These are phyloP conservation scores for Cladosporium halotolerans DNA, from an alignment of 2,329 filamentous ascomycete genomes.

Conservation along the genomic window DNA sequence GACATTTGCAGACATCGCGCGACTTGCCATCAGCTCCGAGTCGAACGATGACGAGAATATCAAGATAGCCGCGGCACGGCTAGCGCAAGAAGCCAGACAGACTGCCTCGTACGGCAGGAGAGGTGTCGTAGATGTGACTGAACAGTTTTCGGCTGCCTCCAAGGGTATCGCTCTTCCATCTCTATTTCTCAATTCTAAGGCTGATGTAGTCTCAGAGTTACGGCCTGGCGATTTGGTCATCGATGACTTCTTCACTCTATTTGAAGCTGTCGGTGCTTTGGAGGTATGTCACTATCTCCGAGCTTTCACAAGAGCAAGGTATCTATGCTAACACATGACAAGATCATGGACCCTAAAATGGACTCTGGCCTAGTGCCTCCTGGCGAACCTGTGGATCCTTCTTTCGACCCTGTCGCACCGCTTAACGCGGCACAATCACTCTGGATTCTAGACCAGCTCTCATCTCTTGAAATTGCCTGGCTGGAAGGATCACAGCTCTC, in stretches of 20 bases:
- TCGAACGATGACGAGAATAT: slow-evolving; percentile 11
- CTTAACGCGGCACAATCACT: slow-evolving; percentile 60
- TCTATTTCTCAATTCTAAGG: neutral
- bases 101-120: slow-evolving; percentile 7
- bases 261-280: slow-evolving; percentile 83
- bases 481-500: slow-evolving; percentile 92
- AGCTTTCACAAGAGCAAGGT: neutral
- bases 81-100: slow-evolving; percentile 22
- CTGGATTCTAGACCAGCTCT: slow-evolving; percentile 87
- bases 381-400: slow-evolving; percentile 74
- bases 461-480: slow-evolving; percentile 96
- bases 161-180: neutral
- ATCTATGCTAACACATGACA: slow-evolving; percentile 9
- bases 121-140: slow-evolving; percentile 29
- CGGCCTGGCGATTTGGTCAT: slow-evolving; percentile 79
- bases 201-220: slow-evolving; percentile 39
- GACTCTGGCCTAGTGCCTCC: slow-evolving; percentile 80
- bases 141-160: slow-evolving; percentile 29
- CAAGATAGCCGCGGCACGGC: slow-evolving; percentile 13
- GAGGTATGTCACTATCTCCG: slow-evolving; percentile 44
- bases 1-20: slow-evolving; percentile 4
- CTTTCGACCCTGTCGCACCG: slow-evolving; percentile 31
- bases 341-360: slow-evolving; percentile 99
- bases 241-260: slow-evolving; percentile 89
- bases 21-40: slow-evolving; percentile 10